A percentile compares a stretch with the other conserved stretches of the same genome.
Conservation (phyloP, 2,329 filamentous ascomycete species). For the Ophioceras dolichostomum region DNA sequence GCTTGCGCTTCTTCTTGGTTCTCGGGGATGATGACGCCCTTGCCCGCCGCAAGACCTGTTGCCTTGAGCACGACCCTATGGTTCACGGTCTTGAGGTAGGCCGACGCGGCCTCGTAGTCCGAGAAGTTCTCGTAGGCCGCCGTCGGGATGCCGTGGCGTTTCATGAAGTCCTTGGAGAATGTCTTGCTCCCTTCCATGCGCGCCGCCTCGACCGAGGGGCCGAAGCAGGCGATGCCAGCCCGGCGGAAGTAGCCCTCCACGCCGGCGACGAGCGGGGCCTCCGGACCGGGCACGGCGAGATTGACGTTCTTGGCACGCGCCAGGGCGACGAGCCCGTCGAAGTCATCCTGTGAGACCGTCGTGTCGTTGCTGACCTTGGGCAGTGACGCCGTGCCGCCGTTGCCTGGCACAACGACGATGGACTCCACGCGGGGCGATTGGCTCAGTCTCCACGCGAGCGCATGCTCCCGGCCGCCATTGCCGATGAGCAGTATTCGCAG, state of each 20-base stretch:
- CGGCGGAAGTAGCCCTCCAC: conserved; percentile 71
- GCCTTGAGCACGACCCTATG: conserved; percentile 85
- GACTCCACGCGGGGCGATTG: conserved; percentile 68
- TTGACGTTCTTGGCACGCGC: conserved; percentile 63
- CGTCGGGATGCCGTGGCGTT: conserved; percentile 77
- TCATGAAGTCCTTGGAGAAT: conserved; percentile 98
- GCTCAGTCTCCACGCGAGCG: conserved; percentile 84
- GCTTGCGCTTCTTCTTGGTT: conserved; percentile 71
- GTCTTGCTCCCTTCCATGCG: conserved; percentile 94
- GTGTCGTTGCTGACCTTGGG: conserved; percentile 63
- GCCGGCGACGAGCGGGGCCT: conserved; percentile 86
- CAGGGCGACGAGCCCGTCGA: conserved; percentile 62
- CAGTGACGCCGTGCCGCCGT: conserved; percentile 69
- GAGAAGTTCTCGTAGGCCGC: conserved; percentile 84
- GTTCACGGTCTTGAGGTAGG: conserved; percentile 59
- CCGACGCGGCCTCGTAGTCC: conserved; percentile 57
- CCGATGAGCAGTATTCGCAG: conserved; percentile 64
- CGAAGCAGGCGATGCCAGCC: conserved; percentile 70
- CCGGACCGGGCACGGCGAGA: conserved; percentile 80
- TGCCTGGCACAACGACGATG: conserved; percentile 64
- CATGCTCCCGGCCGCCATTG: conserved; percentile 89
- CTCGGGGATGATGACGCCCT: conserved; percentile 83
- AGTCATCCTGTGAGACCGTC: conserved; percentile 62
- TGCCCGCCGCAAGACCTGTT: conserved; percentile 80
- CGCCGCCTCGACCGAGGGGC: conserved; percentile 73